A percentile compares a stretch with the other conserved stretches of the same genome.
phyloP scores from a whole-genome alignment of 257 asterid species.

The Hygrophila difformis region DNA sequence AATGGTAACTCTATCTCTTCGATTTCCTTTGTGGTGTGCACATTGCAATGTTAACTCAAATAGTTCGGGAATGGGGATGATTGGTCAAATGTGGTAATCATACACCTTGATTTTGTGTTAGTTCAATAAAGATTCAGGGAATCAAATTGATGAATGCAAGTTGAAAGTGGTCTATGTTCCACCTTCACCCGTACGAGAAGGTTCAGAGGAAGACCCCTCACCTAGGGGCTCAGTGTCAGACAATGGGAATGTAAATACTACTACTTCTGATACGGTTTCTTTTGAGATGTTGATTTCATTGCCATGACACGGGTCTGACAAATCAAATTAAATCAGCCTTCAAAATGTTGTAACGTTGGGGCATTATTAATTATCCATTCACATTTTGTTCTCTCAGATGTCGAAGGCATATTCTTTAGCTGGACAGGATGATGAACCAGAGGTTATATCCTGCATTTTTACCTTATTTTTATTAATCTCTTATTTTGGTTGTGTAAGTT shows the following conservation, averaged over 20 bases:
- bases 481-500: not conserved
- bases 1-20: conserved; percentile 34
- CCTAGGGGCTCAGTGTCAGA: conserved; percentile 45
- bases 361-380: conserved; percentile 6
- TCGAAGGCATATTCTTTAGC: conserved; percentile 28
- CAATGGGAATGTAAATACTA: conserved; percentile 30
- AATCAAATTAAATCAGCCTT: conserved; percentile 5
- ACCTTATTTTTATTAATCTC: conserved; percentile 1
- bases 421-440: conserved; percentile 28
- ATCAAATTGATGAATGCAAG: conserved; percentile 61
- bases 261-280: conserved; percentile 20
- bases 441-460: conserved; percentile 24
- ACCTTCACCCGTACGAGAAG: conserved; percentile 71
- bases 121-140: conserved; percentile 56
- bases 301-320: not conserved
- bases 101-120: conserved; percentile 7
- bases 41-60: conserved; percentile 11
- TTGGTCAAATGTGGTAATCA: not conserved
- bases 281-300: not conserved
- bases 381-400: conserved; percentile 26
- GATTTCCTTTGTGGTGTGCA: conserved; percentile 1
- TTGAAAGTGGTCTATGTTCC: conserved; percentile 56
- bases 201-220: conserved; percentile 60
- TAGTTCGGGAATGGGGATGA: not conserved
- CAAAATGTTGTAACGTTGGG: not conserved